These are phyloP conservation scores for Eucalyptus tenuipes DNA, from an alignment of 345 rosid genomes.

Conservation along the genomic window DNA sequence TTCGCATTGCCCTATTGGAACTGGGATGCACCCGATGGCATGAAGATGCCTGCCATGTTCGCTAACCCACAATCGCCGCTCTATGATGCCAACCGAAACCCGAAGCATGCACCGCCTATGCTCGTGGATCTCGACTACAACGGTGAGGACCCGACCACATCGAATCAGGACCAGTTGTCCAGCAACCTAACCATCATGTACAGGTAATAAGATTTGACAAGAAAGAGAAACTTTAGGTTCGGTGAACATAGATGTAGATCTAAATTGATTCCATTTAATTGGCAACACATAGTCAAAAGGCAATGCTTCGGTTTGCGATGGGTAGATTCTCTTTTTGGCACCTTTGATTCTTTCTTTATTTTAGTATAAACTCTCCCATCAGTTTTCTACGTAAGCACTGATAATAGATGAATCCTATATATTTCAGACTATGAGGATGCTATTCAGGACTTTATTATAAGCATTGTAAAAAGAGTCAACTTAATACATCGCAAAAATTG, in stretches of 20 bases:
- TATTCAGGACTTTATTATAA: not conserved
- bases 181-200: conserved; percentile 47
- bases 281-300: not conserved
- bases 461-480: not conserved
- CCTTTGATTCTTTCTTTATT: not conserved
- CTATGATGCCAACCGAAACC: conserved; percentile 20
- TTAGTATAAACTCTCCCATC: not conserved
- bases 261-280: not conserved
- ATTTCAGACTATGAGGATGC: not conserved
- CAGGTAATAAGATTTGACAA: not conserved
- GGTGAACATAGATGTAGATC: not conserved
- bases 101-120: conserved; percentile 19
- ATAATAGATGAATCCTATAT: not conserved
- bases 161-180: conserved; percentile 1
- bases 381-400: not conserved
- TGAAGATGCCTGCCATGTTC: conserved; percentile 39
- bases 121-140: conserved; percentile 36
- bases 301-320: not conserved
- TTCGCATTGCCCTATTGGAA: conserved; percentile 57
- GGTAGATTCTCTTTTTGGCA: not conserved
- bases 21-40: conserved; percentile 49
- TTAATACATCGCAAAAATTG: not conserved
- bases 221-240: not conserved
- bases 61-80: conserved; percentile 26
- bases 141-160: not conserved